Evolutionary conservation across 2,329 filamentous ascomycete species (phyloP).

Genomic region (Incumbomyces lentus): DNA sequence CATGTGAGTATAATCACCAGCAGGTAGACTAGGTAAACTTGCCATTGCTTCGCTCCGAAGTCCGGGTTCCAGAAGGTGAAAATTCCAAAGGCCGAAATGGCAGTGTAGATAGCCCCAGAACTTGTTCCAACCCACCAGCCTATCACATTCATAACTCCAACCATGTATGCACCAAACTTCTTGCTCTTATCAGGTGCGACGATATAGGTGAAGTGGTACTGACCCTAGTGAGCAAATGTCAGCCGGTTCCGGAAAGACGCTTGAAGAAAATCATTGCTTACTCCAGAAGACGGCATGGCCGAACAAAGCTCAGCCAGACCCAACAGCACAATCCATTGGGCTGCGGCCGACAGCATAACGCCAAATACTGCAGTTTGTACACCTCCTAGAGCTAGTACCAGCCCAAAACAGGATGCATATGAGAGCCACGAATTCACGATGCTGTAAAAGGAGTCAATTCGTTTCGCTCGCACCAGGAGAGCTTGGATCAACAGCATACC

Average conservation of each 20-base stretch:
- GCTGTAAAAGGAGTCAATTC: too few species aligned
- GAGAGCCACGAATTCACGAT: too few species aligned
- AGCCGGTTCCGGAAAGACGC: too few species aligned
- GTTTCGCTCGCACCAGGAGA: too few species aligned
- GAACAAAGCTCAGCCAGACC: constrained; percentile 48
- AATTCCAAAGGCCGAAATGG: constrained; percentile 18
- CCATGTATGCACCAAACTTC: constrained; percentile 12
- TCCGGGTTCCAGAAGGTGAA: neutral
- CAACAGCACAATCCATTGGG: constrained; percentile 39
- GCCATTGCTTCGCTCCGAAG: neutral
- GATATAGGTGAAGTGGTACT: constrained; percentile 33
- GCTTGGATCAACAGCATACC: too few species aligned
- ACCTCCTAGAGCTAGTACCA: constrained; percentile 20
- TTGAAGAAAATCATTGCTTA: too few species aligned
- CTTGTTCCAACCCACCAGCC: constrained; percentile 20
- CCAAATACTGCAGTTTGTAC: constrained; percentile 21
- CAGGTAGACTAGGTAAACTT: constrained; percentile 19
- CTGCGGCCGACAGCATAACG: constrained; percentile 19
- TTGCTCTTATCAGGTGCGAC: constrained; percentile 18
- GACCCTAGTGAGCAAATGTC: too few species aligned
- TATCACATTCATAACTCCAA: constrained; percentile 19
- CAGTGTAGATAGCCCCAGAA: constrained; percentile 17
- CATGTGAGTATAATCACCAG: constrained; percentile 9
- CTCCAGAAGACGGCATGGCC: constrained; percentile 49
- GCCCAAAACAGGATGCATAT: constrained; percentile 19